phyloP scores from a whole-genome alignment of 2,329 filamentous ascomycete genomes.

The Apiospora kogelbergensis region DNA sequence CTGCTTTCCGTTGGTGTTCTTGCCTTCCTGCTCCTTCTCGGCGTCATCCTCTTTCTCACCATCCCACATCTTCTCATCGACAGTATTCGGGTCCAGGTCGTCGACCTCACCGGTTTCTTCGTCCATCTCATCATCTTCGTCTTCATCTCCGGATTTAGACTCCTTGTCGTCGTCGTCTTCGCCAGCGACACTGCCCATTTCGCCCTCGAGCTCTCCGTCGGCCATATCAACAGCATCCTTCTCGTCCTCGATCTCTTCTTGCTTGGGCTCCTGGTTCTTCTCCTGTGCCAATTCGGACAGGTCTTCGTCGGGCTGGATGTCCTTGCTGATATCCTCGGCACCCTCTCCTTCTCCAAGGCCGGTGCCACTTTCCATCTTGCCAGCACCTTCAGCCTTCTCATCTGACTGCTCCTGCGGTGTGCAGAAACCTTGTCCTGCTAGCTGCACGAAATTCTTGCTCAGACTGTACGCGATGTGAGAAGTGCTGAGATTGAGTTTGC shows the following conservation, averaged over 20 bases:
- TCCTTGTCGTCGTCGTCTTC: constrained; percentile 61
- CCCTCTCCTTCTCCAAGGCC: constrained; percentile 94
- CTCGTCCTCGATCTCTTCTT: constrained; percentile 71
- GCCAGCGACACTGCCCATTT: constrained; percentile 66
- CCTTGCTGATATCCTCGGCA: constrained; percentile 96
- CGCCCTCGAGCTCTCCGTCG: constrained; percentile 86
- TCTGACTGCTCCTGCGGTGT: constrained; percentile 80
- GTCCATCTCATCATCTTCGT: constrained; percentile 75
- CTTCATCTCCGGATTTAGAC: constrained; percentile 62
- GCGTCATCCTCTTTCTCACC: constrained; percentile 76
- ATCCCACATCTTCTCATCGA: constrained; percentile 99
- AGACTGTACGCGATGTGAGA: constrained; percentile 76
- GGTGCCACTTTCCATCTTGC: constrained; percentile 86
- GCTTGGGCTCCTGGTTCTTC: constrained; percentile 62
- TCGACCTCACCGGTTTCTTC: constrained; percentile 91
- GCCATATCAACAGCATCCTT: constrained; percentile 91
- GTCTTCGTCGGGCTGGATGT: constrained; percentile 91
- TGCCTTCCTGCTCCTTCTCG: constrained; percentile 78
- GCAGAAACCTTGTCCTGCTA: constrained; percentile 87
- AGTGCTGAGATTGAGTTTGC: constrained; percentile 66
- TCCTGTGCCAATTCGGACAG: constrained; percentile 89
- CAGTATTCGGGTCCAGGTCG: constrained; percentile 82
- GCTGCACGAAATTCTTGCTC: constrained; percentile 72
- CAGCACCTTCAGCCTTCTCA: constrained; percentile 66
- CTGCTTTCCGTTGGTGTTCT: constrained; percentile 69